These are phyloP conservation scores for Schizothecium vesticola DNA, from an alignment of 495 filamentous ascomycete species.

Conservation along the genomic window DNA sequence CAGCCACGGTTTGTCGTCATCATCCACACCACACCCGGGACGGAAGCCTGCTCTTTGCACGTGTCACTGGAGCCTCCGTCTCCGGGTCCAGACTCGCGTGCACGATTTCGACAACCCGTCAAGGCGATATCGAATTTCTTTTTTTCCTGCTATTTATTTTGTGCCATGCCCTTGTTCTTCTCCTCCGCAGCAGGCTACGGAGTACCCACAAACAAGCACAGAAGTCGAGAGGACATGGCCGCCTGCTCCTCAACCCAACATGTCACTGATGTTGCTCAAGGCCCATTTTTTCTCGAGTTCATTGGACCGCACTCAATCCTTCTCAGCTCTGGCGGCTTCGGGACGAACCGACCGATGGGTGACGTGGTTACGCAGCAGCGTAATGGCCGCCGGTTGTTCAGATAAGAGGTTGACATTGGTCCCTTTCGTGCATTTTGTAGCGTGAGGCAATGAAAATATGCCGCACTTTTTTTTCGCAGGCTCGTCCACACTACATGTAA, in stretches of 20 bases:
- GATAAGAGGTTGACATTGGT: not conserved
- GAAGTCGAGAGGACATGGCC: too few relatives aligned
- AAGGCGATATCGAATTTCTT: not conserved
- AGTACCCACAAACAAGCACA: too few relatives aligned
- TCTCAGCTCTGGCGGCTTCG: not conserved
- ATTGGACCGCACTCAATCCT: not conserved
- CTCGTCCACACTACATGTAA: too few relatives aligned
- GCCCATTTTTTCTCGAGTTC: not conserved
- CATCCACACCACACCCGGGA: not conserved
- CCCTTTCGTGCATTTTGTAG: not conserved
- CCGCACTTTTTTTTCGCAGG: not conserved
- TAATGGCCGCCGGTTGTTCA: not conserved
- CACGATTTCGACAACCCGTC: not conserved
- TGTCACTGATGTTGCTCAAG: not conserved
- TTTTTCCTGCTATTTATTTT: not conserved
- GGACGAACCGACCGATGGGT: not conserved
- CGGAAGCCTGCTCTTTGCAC: slow-evolving; percentile 6
- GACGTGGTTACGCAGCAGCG: not conserved
- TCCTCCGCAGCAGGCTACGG: too few relatives aligned
- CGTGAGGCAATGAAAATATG: not conserved
- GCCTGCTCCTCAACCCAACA: not conserved
- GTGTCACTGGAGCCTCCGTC: slow-evolving; percentile 4
- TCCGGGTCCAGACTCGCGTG: not conserved
- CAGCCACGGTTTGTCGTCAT: slow-evolving; percentile 11
- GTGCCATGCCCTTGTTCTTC: not conserved